Percentiles rank a stretch among this genome's conserved stretches.
These are phyloP conservation scores for Madurella mycetomatis DNA, from an alignment of 2,329 filamentous ascomycete genomes.

Conservation along the genomic window DNA sequence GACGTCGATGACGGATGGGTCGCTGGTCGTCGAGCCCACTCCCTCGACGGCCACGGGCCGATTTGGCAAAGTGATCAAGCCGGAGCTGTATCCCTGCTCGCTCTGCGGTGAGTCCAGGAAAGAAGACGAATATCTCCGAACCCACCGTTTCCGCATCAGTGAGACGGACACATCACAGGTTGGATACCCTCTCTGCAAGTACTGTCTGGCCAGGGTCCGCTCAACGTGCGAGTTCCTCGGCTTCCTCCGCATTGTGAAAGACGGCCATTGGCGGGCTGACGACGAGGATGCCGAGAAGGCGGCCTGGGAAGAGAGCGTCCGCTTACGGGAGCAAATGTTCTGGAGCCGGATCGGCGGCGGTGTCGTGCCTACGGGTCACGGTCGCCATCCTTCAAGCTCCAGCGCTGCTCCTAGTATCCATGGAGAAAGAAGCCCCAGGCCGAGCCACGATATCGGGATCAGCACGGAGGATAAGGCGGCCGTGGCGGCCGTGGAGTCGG, in stretches of 20 bases:
- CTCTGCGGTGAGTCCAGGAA: constrained; percentile 82
- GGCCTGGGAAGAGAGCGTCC: constrained; percentile 92
- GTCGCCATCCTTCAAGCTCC: constrained; percentile 20
- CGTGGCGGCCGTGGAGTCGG: not conserved
- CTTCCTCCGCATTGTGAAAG: constrained; percentile 85
- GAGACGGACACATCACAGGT: constrained; percentile 79
- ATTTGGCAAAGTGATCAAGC: constrained; percentile 44
- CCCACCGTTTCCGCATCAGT: constrained; percentile 82
- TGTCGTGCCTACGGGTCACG: constrained; percentile 62
- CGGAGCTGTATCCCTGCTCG: constrained; percentile 66
- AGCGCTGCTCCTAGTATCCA: constrained; percentile 20
- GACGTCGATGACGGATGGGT: constrained; percentile 77
- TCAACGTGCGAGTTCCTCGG: constrained; percentile 90
- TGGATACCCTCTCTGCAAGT: constrained; percentile 80
- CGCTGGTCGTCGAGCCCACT: constrained; percentile 84
- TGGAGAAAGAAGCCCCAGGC: constrained; percentile 25
- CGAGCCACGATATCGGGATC: constrained; percentile 20
- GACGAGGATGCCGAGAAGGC: constrained; percentile 78
- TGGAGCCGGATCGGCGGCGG: constrained; percentile 92
- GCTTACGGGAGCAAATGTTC: constrained; percentile 90
- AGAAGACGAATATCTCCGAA: constrained; percentile 66
- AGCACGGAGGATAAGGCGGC: not conserved
- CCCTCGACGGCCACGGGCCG: constrained; percentile 48
- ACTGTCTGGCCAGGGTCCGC: constrained; percentile 78
- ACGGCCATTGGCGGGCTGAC: constrained; percentile 84